phyloP scores from a whole-genome alignment of 345 rosid species.

The Pelargonium nanum region DNA sequence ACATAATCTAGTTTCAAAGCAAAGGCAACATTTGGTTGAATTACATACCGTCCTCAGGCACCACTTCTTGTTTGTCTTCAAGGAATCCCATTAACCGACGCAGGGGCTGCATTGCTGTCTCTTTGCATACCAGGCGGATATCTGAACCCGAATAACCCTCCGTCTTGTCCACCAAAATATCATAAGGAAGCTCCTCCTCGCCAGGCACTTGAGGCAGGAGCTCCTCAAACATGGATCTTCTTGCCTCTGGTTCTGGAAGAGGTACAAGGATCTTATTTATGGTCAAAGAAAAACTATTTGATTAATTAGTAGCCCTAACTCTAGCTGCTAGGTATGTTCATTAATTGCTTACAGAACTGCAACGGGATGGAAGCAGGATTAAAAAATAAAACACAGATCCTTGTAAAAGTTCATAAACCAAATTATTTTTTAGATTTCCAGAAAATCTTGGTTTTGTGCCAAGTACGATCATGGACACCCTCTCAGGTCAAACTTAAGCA shows the following conservation, averaged over 20 bases:
- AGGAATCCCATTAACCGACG: constrained; percentile 61
- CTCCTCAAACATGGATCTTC: constrained; percentile 84
- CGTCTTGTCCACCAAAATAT: constrained; percentile 58
- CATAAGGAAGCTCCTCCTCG: constrained; percentile 61
- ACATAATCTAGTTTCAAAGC: too few species aligned
- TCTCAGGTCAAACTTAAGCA: too few species aligned
- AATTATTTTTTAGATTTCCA: too few species aligned
- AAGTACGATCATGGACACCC: too few species aligned
- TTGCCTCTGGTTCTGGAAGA: constrained; percentile 89
- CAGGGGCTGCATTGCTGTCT: constrained; percentile 92
- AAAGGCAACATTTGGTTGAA: background rate
- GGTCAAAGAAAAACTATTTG: constrained; percentile 25
- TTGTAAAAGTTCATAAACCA: too few species aligned
- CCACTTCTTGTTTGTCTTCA: constrained; percentile 47
- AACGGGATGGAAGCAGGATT: too few species aligned
- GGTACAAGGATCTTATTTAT: constrained; percentile 76
- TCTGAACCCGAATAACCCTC: constrained; percentile 94
- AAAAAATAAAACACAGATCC: too few species aligned
- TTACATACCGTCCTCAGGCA: constrained; percentile 69
- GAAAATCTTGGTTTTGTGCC: too few species aligned
- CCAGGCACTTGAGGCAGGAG: constrained; percentile 48
- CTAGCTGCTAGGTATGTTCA: background rate
- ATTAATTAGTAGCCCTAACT: background rate
- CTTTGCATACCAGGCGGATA: constrained; percentile 79
- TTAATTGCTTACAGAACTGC: too few species aligned